A percentile compares a stretch with the other conserved stretches of the same genome.
Conservation (phyloP, 1,284 basidiomycete species). For the Marasmius tenuissimus region DNA sequence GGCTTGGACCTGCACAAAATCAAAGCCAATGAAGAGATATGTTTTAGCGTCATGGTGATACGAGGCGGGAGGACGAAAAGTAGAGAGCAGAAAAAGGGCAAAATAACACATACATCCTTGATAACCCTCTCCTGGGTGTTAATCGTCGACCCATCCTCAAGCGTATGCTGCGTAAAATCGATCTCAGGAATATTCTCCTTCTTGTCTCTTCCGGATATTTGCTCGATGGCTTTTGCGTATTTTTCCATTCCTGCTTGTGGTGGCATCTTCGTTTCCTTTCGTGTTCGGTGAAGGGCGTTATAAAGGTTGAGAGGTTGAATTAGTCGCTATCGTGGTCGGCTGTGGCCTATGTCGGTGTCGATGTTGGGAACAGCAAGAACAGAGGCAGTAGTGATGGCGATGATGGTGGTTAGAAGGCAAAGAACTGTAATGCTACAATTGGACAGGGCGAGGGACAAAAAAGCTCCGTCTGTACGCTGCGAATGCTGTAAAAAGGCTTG, state of each 20-base stretch:
- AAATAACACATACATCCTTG: conserved; percentile 64
- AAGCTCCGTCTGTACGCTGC: not conserved
- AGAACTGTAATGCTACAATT: not conserved
- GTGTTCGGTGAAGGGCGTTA: too few species aligned
- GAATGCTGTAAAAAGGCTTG: not conserved
- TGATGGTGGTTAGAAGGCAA: not conserved
- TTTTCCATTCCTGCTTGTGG: not conserved
- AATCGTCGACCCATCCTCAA: conserved; percentile 86
- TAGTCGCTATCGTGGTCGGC: too few species aligned
- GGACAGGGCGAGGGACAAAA: not conserved
- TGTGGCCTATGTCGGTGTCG: too few species aligned
- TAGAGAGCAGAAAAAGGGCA: conserved; percentile 1
- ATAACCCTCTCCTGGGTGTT: conserved; percentile 85
- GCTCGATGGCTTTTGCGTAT: conserved; percentile 52
- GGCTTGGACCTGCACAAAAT: conserved; percentile 77
- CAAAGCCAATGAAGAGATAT: not conserved
- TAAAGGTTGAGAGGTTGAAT: too few species aligned
- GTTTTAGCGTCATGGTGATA: not conserved
- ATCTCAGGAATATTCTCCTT: conserved; percentile 66
- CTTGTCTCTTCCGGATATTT: conserved; percentile 66
- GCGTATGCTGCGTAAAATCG: conserved; percentile 87
- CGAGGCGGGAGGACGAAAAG: not conserved
- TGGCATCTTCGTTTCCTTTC: not conserved
- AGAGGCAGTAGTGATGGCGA: not conserved
- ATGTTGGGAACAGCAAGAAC: too few species aligned